Base-by-base conservation (phyloP, 2,329 filamentous ascomycete genomes). In the Cyclaneusma minus region DNA sequence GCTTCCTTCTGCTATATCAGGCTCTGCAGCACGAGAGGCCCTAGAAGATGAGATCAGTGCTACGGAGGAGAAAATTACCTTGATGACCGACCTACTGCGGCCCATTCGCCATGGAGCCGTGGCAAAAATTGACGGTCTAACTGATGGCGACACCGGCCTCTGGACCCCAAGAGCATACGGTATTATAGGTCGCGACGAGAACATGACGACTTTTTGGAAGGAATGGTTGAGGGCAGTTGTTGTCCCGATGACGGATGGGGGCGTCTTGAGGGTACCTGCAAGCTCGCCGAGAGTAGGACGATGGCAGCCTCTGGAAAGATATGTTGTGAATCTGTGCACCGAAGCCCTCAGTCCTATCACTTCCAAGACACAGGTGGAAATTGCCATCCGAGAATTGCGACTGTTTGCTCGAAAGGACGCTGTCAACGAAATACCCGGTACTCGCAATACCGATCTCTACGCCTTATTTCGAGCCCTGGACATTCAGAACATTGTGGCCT, bases 131-230 rank as follows among this genome's bases (percentile, higher is more conserved):
- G 89, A 98, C 47, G 89, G 89, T 12, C 61, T 98, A 34, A 95
- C 87, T 0, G 82, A 91, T 37, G 85, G 87, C 22, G 89, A 95
- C 48, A 94, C 83, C 28, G 89, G 87, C 3, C 73, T 95, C 33
- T 98, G 89, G 89, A 84, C 83, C 26, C 89, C 89, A 11, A 68
- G 89, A 36, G 84, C 87, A 2, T 98, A 92, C 46, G 89, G 89
- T 31, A 76, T 98, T 34, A 62, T 98, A 35, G 89, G 89, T 17
- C 68, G 81, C 35, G 89, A 98, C 47, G 63, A 64, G 8, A 76
- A 72, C 33, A 68, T 91, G 54, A 84, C 85, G 36, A 70, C 73
- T 16, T 95, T 98, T 54, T 98, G 87, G 85, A 95, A 95, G 51
- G 89, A 98, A 49, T 98, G 89, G 89, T 65, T 98, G 24, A 78